phyloP scores from a whole-genome alignment of 2,329 filamentous ascomycete genomes.

The Paecilomyces dactylethromorphus region DNA sequence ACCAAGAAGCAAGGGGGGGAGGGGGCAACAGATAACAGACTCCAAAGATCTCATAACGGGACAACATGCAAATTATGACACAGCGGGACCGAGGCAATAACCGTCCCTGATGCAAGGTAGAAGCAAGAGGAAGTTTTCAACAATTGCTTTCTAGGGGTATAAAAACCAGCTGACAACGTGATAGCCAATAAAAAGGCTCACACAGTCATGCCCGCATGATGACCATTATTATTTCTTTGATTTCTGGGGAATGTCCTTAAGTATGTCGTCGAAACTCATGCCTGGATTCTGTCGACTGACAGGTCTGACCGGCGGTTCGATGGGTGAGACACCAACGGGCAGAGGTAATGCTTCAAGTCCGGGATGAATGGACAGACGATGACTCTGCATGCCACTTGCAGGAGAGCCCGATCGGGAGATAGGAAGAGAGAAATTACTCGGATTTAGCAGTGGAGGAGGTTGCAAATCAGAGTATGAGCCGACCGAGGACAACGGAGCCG shows the following conservation, averaged over 20 bases:
- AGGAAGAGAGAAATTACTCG: slow-evolving; percentile 17
- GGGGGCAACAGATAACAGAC: not conserved
- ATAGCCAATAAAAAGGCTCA: not conserved
- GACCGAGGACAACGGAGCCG: slow-evolving; percentile 29
- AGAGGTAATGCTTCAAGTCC: slow-evolving; percentile 40
- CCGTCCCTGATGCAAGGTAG: not conserved
- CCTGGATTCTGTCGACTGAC: slow-evolving; percentile 39
- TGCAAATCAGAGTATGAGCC: slow-evolving; percentile 30
- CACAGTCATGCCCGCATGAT: not conserved
- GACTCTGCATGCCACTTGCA: slow-evolving; percentile 23
- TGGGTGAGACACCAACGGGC: slow-evolving; percentile 35
- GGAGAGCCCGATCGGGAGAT: slow-evolving; percentile 29
- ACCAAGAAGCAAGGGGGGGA: not conserved
- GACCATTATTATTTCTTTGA: slow-evolving; percentile 16
- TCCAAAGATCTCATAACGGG: not conserved
- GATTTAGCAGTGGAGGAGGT: slow-evolving; percentile 24
- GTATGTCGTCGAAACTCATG: slow-evolving; percentile 44
- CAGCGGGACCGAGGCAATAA: not conserved
- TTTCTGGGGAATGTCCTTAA: slow-evolving; percentile 33
- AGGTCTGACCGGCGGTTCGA: slow-evolving; percentile 33
- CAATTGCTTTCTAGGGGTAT: not conserved
- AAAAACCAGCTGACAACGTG: not conserved
- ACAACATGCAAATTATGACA: not conserved
- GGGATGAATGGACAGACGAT: slow-evolving; percentile 37
- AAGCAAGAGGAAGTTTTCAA: not conserved